These are phyloP conservation scores for Podila epigama DNA, from an alignment of 192 early-diverging fungal genomes.

Conservation along the genomic window DNA sequence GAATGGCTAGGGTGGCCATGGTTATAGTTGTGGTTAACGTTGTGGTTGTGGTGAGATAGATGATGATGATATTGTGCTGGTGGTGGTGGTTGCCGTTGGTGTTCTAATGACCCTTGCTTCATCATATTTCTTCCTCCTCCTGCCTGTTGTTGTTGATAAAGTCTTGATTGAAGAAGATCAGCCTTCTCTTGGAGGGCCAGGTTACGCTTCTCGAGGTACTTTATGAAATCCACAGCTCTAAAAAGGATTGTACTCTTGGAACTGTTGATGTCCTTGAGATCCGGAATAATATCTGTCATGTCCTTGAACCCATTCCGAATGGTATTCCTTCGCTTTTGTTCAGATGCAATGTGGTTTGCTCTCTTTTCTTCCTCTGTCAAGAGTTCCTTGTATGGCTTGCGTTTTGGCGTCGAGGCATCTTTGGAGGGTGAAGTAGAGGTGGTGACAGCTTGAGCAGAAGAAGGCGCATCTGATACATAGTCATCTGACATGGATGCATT, in stretches of 20 bases:
- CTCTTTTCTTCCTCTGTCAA: conserved; percentile 80
- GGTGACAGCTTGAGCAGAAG: too few relatives aligned
- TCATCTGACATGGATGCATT: conserved; percentile 24
- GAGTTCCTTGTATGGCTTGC: conserved; percentile 67
- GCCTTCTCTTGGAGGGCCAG: conserved; percentile 52
- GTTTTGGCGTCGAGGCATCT: conserved; percentile 18
- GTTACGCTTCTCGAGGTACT: conserved; percentile 67
- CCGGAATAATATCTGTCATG: conserved; percentile 86
- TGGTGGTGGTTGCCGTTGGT: not conserved
- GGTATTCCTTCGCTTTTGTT: conserved; percentile 76
- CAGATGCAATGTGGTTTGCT: conserved; percentile 77
- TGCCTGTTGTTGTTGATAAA: conserved; percentile 8
- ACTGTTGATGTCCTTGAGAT: conserved; percentile 71
- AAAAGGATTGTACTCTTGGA: conserved; percentile 72
- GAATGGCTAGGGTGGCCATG: conserved; percentile 1
- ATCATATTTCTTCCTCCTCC: not conserved
- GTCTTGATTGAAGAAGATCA: conserved; percentile 41
- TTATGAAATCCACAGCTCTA: conserved; percentile 73
- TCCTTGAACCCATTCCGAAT: conserved; percentile 88
- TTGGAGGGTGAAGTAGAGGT: too few relatives aligned
- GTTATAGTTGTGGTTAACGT: conserved; percentile 1
- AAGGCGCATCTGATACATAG: conserved; percentile 13
- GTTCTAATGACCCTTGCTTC: too few relatives aligned
- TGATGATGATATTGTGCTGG: not conserved
- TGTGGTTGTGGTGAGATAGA: not conserved